Conservation (phyloP, 257 asterid genomes). For the Solanum chilense region DNA sequence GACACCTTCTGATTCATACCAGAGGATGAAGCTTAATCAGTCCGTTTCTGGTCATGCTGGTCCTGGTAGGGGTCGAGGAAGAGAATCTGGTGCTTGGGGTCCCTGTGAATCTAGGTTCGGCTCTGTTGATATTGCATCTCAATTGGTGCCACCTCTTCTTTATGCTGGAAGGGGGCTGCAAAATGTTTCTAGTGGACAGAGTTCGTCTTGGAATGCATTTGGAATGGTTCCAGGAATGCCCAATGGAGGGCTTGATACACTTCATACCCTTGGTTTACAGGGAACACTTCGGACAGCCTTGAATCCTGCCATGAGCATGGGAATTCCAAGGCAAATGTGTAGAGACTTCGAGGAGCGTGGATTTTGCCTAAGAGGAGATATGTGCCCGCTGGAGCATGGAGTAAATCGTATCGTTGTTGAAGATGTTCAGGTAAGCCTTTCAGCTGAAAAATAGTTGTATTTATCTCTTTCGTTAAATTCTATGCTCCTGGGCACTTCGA, state of each 20-base stretch:
- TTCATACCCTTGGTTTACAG: slow-evolving; percentile 64
- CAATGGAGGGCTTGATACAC: slow-evolving; percentile 68
- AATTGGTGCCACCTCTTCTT: slow-evolving; percentile 47
- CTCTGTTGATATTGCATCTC: slow-evolving; percentile 60
- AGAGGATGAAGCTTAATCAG: slow-evolving; percentile 49
- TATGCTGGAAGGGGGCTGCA: slow-evolving; percentile 76
- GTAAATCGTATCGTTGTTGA: slow-evolving; percentile 93
- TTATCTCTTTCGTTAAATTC: not conserved
- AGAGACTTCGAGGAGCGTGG: slow-evolving; percentile 99
- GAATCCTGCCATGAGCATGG: slow-evolving; percentile 48
- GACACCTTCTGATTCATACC: slow-evolving; percentile 51
- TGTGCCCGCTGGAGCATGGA: slow-evolving; percentile 99
- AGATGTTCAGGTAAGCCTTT: slow-evolving; percentile 82
- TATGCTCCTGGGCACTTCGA: not conserved
- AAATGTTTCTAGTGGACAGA: slow-evolving; percentile 40
- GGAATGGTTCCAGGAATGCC: slow-evolving; percentile 79
- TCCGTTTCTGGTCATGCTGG: slow-evolving; percentile 42
- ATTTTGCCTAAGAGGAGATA: slow-evolving; percentile 96
- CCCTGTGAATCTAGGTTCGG: slow-evolving; percentile 65
- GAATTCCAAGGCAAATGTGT: slow-evolving; percentile 74
- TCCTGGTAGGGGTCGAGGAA: slow-evolving; percentile 62
- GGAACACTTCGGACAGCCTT: slow-evolving; percentile 61
- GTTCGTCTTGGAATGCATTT: slow-evolving; percentile 63
- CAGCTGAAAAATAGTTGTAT: not conserved
- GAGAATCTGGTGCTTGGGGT: slow-evolving; percentile 62